Percentiles rank a stretch among this genome's conserved stretches.
Evolutionary conservation across 208 protist species (phyloP).

Genomic region (Trypanosoma caninum): DNA sequence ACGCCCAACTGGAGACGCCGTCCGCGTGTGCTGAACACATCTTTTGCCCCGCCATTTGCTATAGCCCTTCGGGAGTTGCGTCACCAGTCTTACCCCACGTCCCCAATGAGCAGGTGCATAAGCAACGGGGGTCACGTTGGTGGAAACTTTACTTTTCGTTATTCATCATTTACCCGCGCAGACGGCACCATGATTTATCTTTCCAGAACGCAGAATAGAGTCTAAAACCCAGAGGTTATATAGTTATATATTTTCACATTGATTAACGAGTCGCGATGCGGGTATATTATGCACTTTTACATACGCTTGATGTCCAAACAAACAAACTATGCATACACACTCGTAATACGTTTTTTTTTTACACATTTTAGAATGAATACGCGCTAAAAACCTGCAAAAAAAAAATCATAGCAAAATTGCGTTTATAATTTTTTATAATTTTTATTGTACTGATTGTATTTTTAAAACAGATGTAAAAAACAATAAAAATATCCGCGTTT

Average conservation of each 20-base stretch:
- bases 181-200: slow-evolving; percentile 20
- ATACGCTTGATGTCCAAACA: too few species aligned
- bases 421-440: too few species aligned
- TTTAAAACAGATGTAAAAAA: too few species aligned
- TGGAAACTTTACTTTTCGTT: slow-evolving; percentile 4
- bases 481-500: background rate
- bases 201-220: background rate
- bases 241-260: background rate
- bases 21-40: slow-evolving; percentile 5
- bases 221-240: background rate
- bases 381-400: too few species aligned
- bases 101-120: background rate
- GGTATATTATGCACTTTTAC: background rate
- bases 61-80: background rate
- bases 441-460: too few species aligned
- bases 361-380: too few species aligned
- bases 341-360: too few species aligned
- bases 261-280: background rate
- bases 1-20: slow-evolving; percentile 10
- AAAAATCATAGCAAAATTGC: too few species aligned
- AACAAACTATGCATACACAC: too few species aligned
- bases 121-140: background rate
- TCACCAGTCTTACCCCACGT: slow-evolving; percentile 9
- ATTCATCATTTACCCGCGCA: slow-evolving; percentile 14
- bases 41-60: background rate